A percentile compares a stretch with the other conserved stretches of the same genome.
These are phyloP conservation scores for Peziza echinospora DNA, from an alignment of 495 filamentous ascomycete species.

Conservation along the genomic window DNA sequence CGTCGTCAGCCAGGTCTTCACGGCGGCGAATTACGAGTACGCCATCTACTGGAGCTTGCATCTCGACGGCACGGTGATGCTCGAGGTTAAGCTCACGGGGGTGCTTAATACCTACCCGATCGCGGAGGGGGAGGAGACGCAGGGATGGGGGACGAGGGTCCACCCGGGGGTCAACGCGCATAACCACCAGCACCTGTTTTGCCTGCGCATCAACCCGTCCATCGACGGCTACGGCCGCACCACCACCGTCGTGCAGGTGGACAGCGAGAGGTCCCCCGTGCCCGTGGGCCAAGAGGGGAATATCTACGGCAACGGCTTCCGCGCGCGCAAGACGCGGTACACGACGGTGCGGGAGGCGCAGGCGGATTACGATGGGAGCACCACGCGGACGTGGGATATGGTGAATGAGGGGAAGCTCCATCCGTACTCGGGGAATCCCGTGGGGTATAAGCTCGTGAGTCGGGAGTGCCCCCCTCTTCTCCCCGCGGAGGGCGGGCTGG, in stretches of 20 bases:
- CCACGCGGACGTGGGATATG: slow-evolving; percentile 79
- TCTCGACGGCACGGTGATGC: slow-evolving; percentile 80
- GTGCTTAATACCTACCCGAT: slow-evolving; percentile 87
- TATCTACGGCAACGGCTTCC: slow-evolving; percentile 86
- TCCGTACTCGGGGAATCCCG: slow-evolving; percentile 64
- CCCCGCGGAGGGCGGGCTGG: slow-evolving; percentile 64
- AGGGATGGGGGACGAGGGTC: slow-evolving; percentile 85
- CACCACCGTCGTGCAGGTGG: slow-evolving; percentile 72
- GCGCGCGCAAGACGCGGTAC: slow-evolving; percentile 68
- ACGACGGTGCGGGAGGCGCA: slow-evolving; percentile 47
- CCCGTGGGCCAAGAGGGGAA: slow-evolving; percentile 65
- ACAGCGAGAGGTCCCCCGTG: slow-evolving; percentile 41
- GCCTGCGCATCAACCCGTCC: slow-evolving; percentile 70
- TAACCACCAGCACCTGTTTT: slow-evolving; percentile 95
- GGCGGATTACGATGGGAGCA: slow-evolving; percentile 62
- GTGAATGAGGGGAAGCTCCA: slow-evolving; percentile 66
- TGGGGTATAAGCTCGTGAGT: slow-evolving; percentile 81
- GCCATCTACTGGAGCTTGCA: slow-evolving; percentile 88
- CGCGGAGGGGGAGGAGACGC: slow-evolving; percentile 59
- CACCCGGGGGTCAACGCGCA: slow-evolving; percentile 67
- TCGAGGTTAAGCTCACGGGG: slow-evolving; percentile 87
- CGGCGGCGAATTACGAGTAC: slow-evolving; percentile 95
- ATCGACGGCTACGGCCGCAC: slow-evolving; percentile 69
- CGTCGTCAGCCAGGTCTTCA: slow-evolving; percentile 82
- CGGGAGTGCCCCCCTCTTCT: slow-evolving; percentile 58